Conservation (phyloP, 2,329 filamentous ascomycete species). For the Exophiala dermatitidis region DNA sequence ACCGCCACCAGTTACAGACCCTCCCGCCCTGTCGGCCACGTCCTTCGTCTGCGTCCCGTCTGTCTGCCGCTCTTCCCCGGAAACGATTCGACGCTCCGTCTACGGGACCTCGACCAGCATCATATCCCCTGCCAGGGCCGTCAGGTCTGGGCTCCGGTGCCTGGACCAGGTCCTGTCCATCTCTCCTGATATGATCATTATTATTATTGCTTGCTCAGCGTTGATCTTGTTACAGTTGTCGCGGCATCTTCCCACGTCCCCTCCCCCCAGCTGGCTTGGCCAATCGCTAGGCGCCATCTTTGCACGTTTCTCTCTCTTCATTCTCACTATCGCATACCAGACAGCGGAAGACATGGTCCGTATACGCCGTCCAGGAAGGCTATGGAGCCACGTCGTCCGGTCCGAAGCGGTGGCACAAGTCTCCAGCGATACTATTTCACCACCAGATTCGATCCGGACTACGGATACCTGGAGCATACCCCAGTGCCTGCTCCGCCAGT, state of each 20-base stretch:
- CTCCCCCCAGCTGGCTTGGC: background rate
- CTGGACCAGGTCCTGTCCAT: no score
- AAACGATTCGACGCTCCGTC: no score
- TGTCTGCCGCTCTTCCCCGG: no score
- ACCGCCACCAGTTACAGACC: no score
- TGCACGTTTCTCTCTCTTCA: constrained; percentile 20
- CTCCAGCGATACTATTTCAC: background rate
- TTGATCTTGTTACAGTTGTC: constrained; percentile 7
- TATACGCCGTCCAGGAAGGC: constrained; percentile 13
- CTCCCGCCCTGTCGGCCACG: no score
- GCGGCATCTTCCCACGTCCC: constrained; percentile 2
- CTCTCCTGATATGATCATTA: background rate
- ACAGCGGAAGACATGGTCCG: constrained; percentile 17
- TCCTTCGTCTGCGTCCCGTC: no score
- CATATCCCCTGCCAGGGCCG: no score
- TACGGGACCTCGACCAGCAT: no score
- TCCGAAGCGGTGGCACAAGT: constrained; percentile 9
- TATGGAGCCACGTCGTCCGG: constrained; percentile 15
- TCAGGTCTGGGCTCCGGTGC: no score
- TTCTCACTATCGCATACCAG: constrained; percentile 8
- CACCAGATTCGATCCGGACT: background rate
- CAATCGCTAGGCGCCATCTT: constrained; percentile 16
- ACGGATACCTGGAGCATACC: background rate
- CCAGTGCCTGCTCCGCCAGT: background rate
- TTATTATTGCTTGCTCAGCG: background rate